phyloP scores from a whole-genome alignment of 352 stramenopile species.

The Phytophthora citricola region DNA sequence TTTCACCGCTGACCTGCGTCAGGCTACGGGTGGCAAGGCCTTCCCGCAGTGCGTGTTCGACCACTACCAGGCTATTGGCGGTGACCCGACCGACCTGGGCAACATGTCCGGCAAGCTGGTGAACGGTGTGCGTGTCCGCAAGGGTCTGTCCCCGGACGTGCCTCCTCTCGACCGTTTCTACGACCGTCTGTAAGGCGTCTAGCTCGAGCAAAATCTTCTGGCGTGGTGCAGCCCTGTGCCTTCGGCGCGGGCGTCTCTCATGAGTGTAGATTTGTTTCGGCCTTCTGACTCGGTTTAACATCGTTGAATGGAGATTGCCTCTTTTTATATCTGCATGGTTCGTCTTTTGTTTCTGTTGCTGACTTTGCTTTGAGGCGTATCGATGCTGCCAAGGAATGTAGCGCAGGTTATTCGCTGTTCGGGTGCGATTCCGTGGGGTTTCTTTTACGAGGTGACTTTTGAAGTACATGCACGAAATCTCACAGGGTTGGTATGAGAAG shows the following conservation, averaged over 20 bases:
- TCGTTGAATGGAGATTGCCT: conserved; percentile 39
- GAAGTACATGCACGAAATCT: too few relatives aligned
- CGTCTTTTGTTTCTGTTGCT: not conserved
- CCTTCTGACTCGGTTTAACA: conserved; percentile 33
- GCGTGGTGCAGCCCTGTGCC: conserved; percentile 30
- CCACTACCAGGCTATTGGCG: conserved; percentile 97
- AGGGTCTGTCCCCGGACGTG: conserved; percentile 97
- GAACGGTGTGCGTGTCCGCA: conserved; percentile 95
- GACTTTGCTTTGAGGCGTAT: too few relatives aligned
- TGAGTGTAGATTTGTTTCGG: conserved; percentile 40
- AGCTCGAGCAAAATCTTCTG: conserved; percentile 37
- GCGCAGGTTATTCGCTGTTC: too few relatives aligned
- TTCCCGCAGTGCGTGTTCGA: conserved; percentile 99
- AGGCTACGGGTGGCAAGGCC: conserved; percentile 99
- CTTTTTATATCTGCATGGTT: conserved; percentile 30
- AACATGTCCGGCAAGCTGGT: conserved; percentile 97
- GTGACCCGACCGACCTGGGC: conserved; percentile 91
- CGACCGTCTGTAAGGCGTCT: conserved; percentile 97
- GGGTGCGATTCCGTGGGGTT: too few relatives aligned
- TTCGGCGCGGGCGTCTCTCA: conserved; percentile 26
- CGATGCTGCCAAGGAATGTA: too few relatives aligned
- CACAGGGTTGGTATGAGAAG: too few relatives aligned
- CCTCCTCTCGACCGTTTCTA: conserved; percentile 98
- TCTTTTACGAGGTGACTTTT: too few relatives aligned
- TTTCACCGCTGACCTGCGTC: conserved; percentile 98